Evolutionary conservation across 768 basidiomycete species (phyloP).

Genomic region (Rhodotorula paludigena): DNA sequence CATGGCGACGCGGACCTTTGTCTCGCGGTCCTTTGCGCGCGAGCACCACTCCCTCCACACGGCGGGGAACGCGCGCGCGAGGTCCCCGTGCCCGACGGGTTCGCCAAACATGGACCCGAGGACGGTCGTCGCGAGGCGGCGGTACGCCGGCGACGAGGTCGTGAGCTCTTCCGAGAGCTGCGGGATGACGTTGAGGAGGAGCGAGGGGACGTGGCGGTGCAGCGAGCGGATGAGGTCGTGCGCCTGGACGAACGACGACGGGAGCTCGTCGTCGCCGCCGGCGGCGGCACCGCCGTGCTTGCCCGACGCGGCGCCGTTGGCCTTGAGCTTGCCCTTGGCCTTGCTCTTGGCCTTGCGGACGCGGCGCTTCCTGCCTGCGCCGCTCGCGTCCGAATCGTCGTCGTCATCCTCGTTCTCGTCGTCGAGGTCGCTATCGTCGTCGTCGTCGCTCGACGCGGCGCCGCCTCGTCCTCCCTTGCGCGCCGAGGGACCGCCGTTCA

Average conservation of each 20-base stretch:
- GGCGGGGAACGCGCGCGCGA: slow-evolving; percentile 70
- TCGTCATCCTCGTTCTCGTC: neutral
- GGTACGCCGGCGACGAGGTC: slow-evolving; percentile 58
- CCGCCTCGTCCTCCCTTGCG: slow-evolving; percentile 48
- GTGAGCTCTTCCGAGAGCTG: slow-evolving; percentile 84
- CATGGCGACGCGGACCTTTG: slow-evolving; percentile 68
- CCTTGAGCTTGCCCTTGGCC: neutral
- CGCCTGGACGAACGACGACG: slow-evolving; percentile 57
- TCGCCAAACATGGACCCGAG: slow-evolving; percentile 88
- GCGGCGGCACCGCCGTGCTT: neutral
- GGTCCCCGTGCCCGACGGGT: slow-evolving; percentile 53
- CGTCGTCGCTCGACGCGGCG: neutral
- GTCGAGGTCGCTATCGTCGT: neutral
- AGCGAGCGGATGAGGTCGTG: slow-evolving; percentile 82
- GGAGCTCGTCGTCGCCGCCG: slow-evolving; percentile 1
- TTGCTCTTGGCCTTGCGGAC: slow-evolving; percentile 5
- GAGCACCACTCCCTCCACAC: slow-evolving; percentile 82
- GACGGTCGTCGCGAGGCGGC: slow-evolving; percentile 74
- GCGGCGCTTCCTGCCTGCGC: slow-evolving; percentile 42
- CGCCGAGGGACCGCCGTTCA: slow-evolving; percentile 25
- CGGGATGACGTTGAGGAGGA: slow-evolving; percentile 85
- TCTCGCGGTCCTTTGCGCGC: slow-evolving; percentile 68
- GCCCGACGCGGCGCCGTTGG: neutral
- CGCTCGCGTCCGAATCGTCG: slow-evolving; percentile 42
- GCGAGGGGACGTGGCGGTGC: slow-evolving; percentile 68